These are phyloP conservation scores for Sphagnurus paluster DNA, from an alignment of 1,284 basidiomycete genomes.

Conservation along the genomic window DNA sequence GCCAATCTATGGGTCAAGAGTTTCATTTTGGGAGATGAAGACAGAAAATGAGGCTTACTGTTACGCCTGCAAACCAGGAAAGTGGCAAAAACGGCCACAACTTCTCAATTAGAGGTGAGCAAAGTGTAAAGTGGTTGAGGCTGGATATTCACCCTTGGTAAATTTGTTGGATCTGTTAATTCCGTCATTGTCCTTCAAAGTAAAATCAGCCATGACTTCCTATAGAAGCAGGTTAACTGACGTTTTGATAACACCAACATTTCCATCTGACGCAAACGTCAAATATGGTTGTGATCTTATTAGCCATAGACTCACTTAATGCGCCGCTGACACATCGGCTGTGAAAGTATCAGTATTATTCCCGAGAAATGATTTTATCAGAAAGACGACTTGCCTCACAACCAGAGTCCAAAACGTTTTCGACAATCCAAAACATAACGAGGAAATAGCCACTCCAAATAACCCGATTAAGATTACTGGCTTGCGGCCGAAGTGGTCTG, in stretches of 20 bases:
- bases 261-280: conserved; percentile 44
- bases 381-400: conserved; percentile 42
- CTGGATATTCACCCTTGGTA: conserved; percentile 48
- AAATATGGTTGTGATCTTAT: conserved; percentile 6
- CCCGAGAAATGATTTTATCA: not conserved
- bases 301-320: conserved; percentile 39
- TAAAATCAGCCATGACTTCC: conserved; percentile 1
- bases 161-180: conserved; percentile 70
- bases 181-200: conserved; percentile 60
- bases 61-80: conserved; percentile 43
- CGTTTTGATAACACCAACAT: conserved; percentile 72
- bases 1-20: not conserved
- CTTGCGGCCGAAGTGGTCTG: conserved; percentile 70
- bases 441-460: conserved; percentile 63
- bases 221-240: conserved; percentile 14
- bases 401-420: conserved; percentile 63
- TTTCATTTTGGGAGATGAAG: not conserved
- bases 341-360: not conserved
- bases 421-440: conserved; percentile 73
- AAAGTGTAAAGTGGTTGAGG: not conserved
- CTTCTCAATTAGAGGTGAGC: conserved; percentile 21
- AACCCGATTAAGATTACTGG: conserved; percentile 70
- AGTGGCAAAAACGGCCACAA: conserved; percentile 69
- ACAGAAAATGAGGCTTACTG: conserved; percentile 33
- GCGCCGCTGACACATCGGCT: conserved; percentile 17